These are phyloP conservation scores for Magnolia sinica DNA, from an alignment of 164 flowering plant genomes.

Conservation along the genomic window DNA sequence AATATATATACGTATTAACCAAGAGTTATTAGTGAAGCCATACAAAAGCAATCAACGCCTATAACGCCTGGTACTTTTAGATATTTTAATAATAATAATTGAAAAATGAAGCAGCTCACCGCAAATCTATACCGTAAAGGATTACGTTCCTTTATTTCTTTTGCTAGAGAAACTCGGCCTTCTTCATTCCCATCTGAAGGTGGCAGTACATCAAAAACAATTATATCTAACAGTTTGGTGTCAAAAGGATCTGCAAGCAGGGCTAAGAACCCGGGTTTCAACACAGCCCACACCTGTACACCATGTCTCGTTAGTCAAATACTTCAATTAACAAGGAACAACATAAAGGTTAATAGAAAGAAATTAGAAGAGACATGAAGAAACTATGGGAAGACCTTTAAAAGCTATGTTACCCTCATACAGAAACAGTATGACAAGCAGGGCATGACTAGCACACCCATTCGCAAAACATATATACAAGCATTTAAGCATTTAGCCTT, in stretches of 20 bases:
- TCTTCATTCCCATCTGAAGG: slow-evolving; percentile 88
- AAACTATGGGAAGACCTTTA: background rate
- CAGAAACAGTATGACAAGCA: background rate
- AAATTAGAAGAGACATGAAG: background rate
- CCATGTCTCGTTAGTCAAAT: background rate
- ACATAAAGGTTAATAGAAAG: background rate
- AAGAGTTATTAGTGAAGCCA: background rate
- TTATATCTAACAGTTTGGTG: slow-evolving; percentile 77
- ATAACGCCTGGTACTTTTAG: background rate
- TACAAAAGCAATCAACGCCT: background rate
- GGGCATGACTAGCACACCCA: background rate
- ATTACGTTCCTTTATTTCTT: slow-evolving; percentile 79
- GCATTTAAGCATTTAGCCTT: background rate
- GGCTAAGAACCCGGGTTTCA: slow-evolving; percentile 96
- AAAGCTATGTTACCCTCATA: background rate
- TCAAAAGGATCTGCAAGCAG: slow-evolving; percentile 85
- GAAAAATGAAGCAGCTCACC: slow-evolving; percentile 36
- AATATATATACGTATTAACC: too few relatives aligned
- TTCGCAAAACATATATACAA: background rate
- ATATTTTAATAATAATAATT: background rate
- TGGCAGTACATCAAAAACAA: slow-evolving; percentile 92
- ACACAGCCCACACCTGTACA: slow-evolving; percentile 94
- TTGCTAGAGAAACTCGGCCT: slow-evolving; percentile 73
- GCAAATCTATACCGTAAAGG: slow-evolving; percentile 86
- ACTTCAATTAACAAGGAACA: background rate